Base-by-base conservation (phyloP, 257 asterid species). In the Solanum stenotomum region DNA sequence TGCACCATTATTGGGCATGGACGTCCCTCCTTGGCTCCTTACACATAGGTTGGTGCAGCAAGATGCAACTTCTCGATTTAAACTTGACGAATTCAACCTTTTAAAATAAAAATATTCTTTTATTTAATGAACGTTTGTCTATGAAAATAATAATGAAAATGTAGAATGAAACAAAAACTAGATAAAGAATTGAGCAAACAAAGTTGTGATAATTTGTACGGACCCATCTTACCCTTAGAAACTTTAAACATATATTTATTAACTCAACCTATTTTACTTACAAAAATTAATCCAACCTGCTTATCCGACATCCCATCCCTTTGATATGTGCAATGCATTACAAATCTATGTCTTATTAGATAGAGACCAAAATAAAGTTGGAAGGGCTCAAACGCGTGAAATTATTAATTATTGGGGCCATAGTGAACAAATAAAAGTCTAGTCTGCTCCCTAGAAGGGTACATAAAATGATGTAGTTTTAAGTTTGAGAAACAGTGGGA, bases 321-420 rank as follows among this genome's bases (percentile, higher is more conserved):
- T 56, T 20, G 44, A 15, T 10, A 3, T 23, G 31, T 75, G 20
- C 14, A 23, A 61, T 23, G 29, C 31, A 63, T 22, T 59, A 63
- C 71, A 63, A 63, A 63, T 63, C 31, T 37, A 11, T 11, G 84
- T 6, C 33, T 11, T 38, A 12, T n/a, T n/a, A 77, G 61, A 40
- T 77, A 4, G 22, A 77, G 8, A 38, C 35, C 33, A 13, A 74
- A 22, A 35, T 23, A 63, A 63, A n/a, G 10, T 14, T 78, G 4
- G n/a, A 42, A 3, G 37, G 71, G 91, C 27, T 61, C 61, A 59
- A 27, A 42, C 56, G 29, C 88, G 89, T 89, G 88, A 84, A 61
- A 10, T 75, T 67, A 87, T 87, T 89, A 82, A 83, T 83, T 42
- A 5, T 29, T 14, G 34, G 27, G 74, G 65, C 88, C 59, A 79